Conservation (phyloP, 108 stramenopile genomes). For the Nitzschia sp. region DNA sequence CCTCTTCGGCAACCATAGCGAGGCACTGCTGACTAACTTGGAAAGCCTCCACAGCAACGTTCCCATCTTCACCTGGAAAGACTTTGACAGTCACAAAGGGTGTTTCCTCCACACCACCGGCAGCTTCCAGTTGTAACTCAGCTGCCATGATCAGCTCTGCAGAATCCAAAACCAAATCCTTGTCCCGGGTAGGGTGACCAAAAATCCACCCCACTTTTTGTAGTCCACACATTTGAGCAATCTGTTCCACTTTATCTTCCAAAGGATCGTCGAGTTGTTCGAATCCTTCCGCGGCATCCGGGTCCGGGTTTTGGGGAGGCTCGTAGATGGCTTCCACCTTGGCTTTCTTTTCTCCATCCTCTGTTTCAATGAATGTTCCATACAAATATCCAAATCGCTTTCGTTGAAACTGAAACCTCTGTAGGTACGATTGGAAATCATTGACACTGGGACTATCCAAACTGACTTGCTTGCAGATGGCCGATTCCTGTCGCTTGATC, state of each 20-base stretch:
- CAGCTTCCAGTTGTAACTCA: slow-evolving; percentile 91
- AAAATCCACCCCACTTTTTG: slow-evolving; percentile 95
- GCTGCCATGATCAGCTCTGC: slow-evolving; percentile 94
- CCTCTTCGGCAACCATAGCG: slow-evolving; percentile 99
- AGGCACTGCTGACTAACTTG: slow-evolving; percentile 94
- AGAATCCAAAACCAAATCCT: slow-evolving; percentile 84
- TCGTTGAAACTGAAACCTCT: slow-evolving; percentile 83
- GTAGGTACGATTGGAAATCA: slow-evolving; percentile 79
- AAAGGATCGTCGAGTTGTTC: slow-evolving; percentile 86
- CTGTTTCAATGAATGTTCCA: slow-evolving; percentile 71
- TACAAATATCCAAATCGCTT: slow-evolving; percentile 90
- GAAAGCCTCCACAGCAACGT: slow-evolving; percentile 88
- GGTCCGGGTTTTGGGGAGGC: slow-evolving; percentile 91
- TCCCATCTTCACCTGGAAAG: slow-evolving; percentile 74
- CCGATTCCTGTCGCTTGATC: slow-evolving; percentile 85
- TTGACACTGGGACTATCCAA: slow-evolving; percentile 67
- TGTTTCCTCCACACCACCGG: slow-evolving; percentile 91
- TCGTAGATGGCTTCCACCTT: slow-evolving; percentile 94
- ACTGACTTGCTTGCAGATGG: slow-evolving; percentile 58
- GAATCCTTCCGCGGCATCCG: slow-evolving; percentile 82
- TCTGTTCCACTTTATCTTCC: slow-evolving; percentile 81
- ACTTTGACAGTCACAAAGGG: slow-evolving; percentile 95
- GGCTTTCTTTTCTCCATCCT: slow-evolving; percentile 47
- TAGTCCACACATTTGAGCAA: slow-evolving; percentile 79
- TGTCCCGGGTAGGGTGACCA: slow-evolving; percentile 91